Evolutionary conservation across 2,329 filamentous ascomycete species (phyloP), one percentile per base, ranked within the genome.

Genomic region (Rhynchosporium secalis): DNA sequence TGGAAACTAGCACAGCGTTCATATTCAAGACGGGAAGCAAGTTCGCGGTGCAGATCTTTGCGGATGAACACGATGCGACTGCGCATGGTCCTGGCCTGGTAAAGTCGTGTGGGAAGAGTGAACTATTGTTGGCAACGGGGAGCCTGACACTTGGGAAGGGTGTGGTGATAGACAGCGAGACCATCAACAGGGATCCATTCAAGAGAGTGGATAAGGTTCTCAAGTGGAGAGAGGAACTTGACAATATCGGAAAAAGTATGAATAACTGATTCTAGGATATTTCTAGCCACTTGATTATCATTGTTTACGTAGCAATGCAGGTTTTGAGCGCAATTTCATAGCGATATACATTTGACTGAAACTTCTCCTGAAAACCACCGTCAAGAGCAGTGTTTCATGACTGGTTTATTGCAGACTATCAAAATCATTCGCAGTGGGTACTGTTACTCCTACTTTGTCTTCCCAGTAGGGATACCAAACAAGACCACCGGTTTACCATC

Each of bases 401-500:
- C 43, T 56, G 28, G 31, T 56, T 56, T 29, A 56, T 56, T 56
- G 54, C 40, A 29, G 26, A 31, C 41, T 40, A 46, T 56, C 40
- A 45, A 56, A 45, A 40, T n/a, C 54, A 15, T 31, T 13, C 15
- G 41, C 54, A 45, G 26, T 26, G 31, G 45, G 38, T 28, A 46
- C 51, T 54, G 40, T 40, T 43, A 45, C 47, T 26, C 56, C 54
- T 66, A 74, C 62, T 73, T 74, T n/a, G 72, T 72, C 77, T 86
- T 88, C 33, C 86, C 87, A 8, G 87, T 90, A 3, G 88, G 87
- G 69, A 90, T 89, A 75, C 86, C 83, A 78, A 90, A 90, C 62
- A 89, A 80, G 26, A 89, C 81, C 36, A 84, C 84, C 33, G 82
- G 78, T 75, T 86, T 78, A 1, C 84, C 85, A 72, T 85, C 81